Base-by-base conservation (phyloP, 192 early-diverging fungal species). In the Backusella liffmaniae region DNA sequence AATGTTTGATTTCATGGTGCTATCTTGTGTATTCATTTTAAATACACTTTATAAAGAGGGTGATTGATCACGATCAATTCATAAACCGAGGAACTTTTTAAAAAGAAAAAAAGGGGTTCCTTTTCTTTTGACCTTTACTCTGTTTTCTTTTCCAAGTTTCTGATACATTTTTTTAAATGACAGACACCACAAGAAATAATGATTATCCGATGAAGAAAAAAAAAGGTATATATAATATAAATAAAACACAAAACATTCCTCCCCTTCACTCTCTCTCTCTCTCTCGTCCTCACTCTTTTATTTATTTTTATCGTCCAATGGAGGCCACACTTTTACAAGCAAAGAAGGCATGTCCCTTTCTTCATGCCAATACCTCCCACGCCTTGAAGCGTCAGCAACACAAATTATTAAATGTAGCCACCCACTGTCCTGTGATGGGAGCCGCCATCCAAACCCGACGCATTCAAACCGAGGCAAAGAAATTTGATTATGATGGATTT, bases 401-500 rank as follows among this genome's bases (percentile, higher is more conserved):
- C 37, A 70, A 74, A 75, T 82, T 92, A 21, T 80, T 92, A 68
- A 73, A 66, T 41, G 85, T 85, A 75, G 92, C 92, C 29, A 81
- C 88, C 72, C 83, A 88, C 70, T 95, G 94, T 77, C 94, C 94
- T 44, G 87, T 95, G 72, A 94, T 95, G 92, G 87, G 88, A 68
- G 88, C 85, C 70, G 94, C 93, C 39, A 80, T 95, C 66, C 93
- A 91, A 83, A 80, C 78, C n/a, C 75, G 77, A 72, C 76, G 82
- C 44, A 74, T 79, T 80, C 81, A 78, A 36, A 84, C 84, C 26
- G 6, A 12, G 1, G 4, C 15, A 46, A 32, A 32, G 15, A 18
- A 23, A 35, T 99, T 98, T 79, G 93, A 98, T 81, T 99, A 99
- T 82, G 96, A 98, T 82, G 82, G 84, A 42, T 86, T 93, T 75